Evolutionary conservation across 495 filamentous ascomycete genomes (phyloP).

Genomic region (Sordaria brevicollis): DNA sequence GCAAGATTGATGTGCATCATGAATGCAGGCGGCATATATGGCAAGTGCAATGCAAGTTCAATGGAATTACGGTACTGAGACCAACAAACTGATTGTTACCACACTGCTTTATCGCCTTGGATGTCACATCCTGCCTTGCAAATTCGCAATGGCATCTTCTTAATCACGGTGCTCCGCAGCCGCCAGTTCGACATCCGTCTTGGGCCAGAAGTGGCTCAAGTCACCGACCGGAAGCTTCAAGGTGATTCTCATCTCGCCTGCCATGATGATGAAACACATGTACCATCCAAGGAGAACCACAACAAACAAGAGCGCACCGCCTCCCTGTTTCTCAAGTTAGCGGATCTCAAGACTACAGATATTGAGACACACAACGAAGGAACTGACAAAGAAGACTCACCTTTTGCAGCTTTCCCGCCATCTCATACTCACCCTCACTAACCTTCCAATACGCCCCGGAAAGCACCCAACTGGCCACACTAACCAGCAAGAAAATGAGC

Average conservation of each 20-base stretch:
- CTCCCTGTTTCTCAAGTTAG: conserved; percentile 20
- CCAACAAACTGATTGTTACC: no score
- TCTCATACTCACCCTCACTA: conserved; percentile 30
- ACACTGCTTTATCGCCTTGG: no score
- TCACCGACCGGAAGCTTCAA: conserved; percentile 44
- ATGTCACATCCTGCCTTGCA: no score
- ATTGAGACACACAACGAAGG: no score
- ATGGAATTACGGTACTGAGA: not conserved
- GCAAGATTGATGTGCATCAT: not conserved
- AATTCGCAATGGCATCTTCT: not conserved
- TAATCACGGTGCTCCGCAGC: conserved; percentile 18
- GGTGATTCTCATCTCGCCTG: conserved; percentile 44
- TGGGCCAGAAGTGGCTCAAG: conserved; percentile 42
- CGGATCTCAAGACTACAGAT: not conserved
- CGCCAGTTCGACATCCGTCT: conserved; percentile 34
- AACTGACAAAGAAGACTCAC: conserved; percentile 21
- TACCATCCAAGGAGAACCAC: conserved; percentile 44
- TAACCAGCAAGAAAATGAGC: conserved; percentile 41
- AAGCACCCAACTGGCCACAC: conserved; percentile 36
- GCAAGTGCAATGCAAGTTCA: not conserved
- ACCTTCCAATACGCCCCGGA: conserved; percentile 43
- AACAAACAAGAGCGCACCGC: conserved; percentile 39
- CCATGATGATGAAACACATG: conserved; percentile 45
- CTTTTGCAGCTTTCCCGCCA: conserved; percentile 36
- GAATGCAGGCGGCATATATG: not conserved